Percentiles rank a stretch among this genome's conserved stretches.
Conservation (phyloP, 2,329 filamentous ascomycete genomes). For the Penicillium vulpinum region DNA sequence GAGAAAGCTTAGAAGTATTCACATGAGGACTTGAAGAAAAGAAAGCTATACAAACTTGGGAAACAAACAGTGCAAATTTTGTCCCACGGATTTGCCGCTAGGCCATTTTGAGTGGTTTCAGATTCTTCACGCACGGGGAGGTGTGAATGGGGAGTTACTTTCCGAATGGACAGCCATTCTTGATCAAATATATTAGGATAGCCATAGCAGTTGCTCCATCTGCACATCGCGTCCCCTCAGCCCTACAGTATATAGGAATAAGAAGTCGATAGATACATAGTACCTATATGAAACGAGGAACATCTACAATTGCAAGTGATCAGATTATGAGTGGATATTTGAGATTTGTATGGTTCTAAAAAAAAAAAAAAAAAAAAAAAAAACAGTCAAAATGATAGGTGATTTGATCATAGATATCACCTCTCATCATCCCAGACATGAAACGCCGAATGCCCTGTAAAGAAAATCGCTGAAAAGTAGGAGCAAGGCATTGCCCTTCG, state of each 20-base stretch:
- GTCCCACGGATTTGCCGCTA: not conserved
- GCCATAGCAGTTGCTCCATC: not conserved
- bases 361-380: too few species aligned
- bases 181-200: not conserved
- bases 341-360: conserved; percentile 4
- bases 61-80: conserved; percentile 7
- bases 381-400: not conserved
- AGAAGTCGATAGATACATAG: not conserved
- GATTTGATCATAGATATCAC: conserved; percentile 13
- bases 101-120: not conserved
- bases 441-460: conserved; percentile 21
- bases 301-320: not conserved
- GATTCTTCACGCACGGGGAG: not conserved
- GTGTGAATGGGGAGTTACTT: too few species aligned
- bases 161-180: not conserved
- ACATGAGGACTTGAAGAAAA: not conserved
- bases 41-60: conserved; percentile 7
- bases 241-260: not conserved
- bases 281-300: not conserved
- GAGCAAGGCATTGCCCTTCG: conserved; percentile 16
- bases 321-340: not conserved
- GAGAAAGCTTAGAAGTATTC: not conserved
- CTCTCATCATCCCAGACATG: conserved; percentile 13
- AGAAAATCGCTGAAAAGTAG: conserved; percentile 24
- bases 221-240: not conserved